Conservation (phyloP, 805 yeast species). For the Nakazawaea molendinolei region DNA sequence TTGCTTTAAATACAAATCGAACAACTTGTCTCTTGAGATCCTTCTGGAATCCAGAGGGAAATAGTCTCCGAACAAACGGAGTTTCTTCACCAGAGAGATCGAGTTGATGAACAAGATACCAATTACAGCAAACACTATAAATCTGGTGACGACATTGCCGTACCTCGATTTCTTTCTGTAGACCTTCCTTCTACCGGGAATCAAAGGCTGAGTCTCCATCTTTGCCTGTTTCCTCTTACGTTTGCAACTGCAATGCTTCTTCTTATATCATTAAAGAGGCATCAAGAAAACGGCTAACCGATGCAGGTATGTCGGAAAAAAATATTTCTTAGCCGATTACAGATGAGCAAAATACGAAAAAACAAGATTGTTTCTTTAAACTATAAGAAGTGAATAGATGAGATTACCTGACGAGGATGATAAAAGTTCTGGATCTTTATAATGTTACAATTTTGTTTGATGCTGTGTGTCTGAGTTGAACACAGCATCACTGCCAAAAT, state of each 20-base stretch:
- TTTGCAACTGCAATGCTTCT: too few species aligned
- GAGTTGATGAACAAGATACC: conserved; percentile 5
- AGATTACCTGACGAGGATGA: neutral
- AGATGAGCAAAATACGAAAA: too few species aligned
- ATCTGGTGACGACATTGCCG: conserved; percentile 4
- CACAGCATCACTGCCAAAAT: neutral
- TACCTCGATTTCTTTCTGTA: neutral
- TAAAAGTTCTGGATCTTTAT: neutral
- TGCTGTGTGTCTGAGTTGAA: neutral
- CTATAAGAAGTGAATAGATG: too few species aligned
- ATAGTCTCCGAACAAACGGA: neutral
- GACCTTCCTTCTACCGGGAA: conserved; percentile 1
- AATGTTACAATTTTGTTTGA: neutral
- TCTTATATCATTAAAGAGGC: too few species aligned
- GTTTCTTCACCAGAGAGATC: neutral
- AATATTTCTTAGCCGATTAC: too few species aligned
- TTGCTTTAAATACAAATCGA: conserved; percentile 17
- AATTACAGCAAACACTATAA: neutral
- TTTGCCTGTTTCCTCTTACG: too few species aligned
- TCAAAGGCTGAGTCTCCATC: conserved; percentile 9
- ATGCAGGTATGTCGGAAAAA: too few species aligned
- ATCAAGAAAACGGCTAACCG: too few species aligned
- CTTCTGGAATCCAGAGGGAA: conserved; percentile 2
- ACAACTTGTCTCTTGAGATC: conserved; percentile 4
- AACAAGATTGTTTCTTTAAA: too few species aligned